Conservation (phyloP, 2,329 filamentous ascomycete species). For the Pseudocercospora fijiensis region DNA sequence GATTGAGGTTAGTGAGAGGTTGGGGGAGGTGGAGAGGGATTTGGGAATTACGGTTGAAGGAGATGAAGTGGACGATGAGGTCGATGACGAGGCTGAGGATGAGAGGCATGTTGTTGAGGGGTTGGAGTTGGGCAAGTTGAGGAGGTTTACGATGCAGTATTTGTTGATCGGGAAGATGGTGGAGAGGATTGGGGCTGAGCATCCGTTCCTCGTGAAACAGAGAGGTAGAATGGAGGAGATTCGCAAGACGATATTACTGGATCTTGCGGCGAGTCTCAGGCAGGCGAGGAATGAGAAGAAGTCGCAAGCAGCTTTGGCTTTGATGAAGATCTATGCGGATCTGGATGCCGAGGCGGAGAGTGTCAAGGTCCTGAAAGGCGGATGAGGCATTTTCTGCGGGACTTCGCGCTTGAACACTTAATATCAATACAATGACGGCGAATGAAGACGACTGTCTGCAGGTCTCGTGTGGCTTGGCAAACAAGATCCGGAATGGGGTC, state of each 20-base stretch:
- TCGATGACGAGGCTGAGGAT: slow-evolving; percentile 34
- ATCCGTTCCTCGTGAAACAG: slow-evolving; percentile 64
- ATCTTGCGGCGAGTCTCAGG: slow-evolving; percentile 63
- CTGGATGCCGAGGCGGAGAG: slow-evolving; percentile 62
- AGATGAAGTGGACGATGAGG: slow-evolving; percentile 32
- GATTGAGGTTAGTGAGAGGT: slow-evolving; percentile 64
- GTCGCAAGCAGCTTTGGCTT: slow-evolving; percentile 51
- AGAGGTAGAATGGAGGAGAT: slow-evolving; percentile 57
- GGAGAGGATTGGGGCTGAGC: slow-evolving; percentile 53
- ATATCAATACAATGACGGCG: too few relatives aligned
- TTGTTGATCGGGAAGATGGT: slow-evolving; percentile 55
- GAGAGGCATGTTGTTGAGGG: slow-evolving; percentile 37
- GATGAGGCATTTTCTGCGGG: slow-evolving; percentile 21
- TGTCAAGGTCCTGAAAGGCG: slow-evolving; percentile 54
- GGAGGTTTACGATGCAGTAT: slow-evolving; percentile 59
- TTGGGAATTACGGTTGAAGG: slow-evolving; percentile 54
- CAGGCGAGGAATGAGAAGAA: slow-evolving; percentile 50
- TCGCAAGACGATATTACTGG: slow-evolving; percentile 62
- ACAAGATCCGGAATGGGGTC: too few relatives aligned
- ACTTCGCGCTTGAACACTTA: too few relatives aligned
- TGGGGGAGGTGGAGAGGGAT: slow-evolving; percentile 62
- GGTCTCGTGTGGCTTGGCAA: too few relatives aligned
- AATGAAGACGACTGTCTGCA: too few relatives aligned
- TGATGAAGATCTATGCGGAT: slow-evolving; percentile 61
- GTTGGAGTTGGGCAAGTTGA: slow-evolving; percentile 46